Percentiles rank a stretch among this genome's conserved stretches.
phyloP scores from a whole-genome alignment of 2,329 filamentous ascomycete genomes.

The Scolecobasidium constrictum region DNA sequence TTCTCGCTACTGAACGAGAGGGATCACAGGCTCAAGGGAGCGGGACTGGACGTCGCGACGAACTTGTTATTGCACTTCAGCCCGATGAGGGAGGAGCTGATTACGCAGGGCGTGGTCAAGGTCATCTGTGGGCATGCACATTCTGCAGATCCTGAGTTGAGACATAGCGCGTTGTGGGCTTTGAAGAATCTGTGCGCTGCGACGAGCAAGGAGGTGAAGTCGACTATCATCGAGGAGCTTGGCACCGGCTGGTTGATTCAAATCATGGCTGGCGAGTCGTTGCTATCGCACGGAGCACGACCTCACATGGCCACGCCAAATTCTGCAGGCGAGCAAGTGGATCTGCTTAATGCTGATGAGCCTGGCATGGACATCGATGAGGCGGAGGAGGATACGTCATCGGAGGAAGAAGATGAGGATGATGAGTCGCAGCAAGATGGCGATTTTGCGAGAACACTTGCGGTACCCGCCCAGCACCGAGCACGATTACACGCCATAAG shows the following conservation, averaged over 20 bases:
- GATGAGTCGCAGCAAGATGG: constrained; percentile 8
- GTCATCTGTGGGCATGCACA: constrained; percentile 76
- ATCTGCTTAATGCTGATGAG: constrained; percentile 39
- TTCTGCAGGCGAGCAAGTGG: constrained; percentile 48
- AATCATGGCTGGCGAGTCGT: constrained; percentile 54
- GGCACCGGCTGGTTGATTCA: constrained; percentile 71
- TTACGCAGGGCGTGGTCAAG: constrained; percentile 62
- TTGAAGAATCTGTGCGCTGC: constrained; percentile 80
- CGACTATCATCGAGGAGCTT: constrained; percentile 65
- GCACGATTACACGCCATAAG: constrained; percentile 35
- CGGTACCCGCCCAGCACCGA: constrained; percentile 19
- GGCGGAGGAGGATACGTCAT: not conserved
- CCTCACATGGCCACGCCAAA: constrained; percentile 45
- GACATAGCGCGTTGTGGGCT: constrained; percentile 83
- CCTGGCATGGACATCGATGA: constrained; percentile 9
- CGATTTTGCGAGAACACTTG: constrained; percentile 12
- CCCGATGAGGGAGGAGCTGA: constrained; percentile 72
- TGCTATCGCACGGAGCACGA: constrained; percentile 19
- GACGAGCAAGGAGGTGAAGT: constrained; percentile 61
- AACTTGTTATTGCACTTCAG: constrained; percentile 85
- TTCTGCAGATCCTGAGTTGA: constrained; percentile 65
- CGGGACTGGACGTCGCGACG: constrained; percentile 71
- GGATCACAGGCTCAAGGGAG: constrained; percentile 71
- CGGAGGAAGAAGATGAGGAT: constrained; percentile 4
- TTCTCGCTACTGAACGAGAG: constrained; percentile 64